Conservation (phyloP, 352 stramenopile genomes). For the Elongisporangium prolatum region DNA sequence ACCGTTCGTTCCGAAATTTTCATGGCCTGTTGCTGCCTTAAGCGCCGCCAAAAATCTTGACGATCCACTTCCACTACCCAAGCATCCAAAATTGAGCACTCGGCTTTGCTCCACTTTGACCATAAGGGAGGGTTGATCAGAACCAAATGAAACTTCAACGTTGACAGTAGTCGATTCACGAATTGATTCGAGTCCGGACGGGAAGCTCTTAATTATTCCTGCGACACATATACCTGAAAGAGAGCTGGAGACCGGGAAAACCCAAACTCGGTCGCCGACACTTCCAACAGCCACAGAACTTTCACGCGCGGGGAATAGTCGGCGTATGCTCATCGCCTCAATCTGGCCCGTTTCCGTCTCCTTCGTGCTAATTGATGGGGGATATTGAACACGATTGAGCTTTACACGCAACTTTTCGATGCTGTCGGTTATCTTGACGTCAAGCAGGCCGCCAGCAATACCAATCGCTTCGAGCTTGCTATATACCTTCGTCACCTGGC, state of each 20-base stretch:
- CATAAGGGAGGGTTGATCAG: constrained; percentile 15
- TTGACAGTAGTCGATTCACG: constrained; percentile 34
- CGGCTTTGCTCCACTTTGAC: constrained; percentile 62
- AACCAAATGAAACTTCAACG: constrained; percentile 52
- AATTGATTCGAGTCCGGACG: constrained; percentile 44
- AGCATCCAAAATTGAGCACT: constrained; percentile 48
- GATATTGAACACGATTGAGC: constrained; percentile 48
- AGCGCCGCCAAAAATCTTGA: constrained; percentile 62
- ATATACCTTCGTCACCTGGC: constrained; percentile 53
- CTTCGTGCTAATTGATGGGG: constrained; percentile 11
- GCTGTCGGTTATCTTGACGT: constrained; percentile 45
- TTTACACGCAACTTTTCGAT: constrained; percentile 53
- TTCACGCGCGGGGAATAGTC: constrained; percentile 54
- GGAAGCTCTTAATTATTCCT: constrained; percentile 61
- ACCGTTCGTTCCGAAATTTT: constrained; percentile 3
- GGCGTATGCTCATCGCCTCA: constrained; percentile 70
- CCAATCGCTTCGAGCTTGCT: constrained; percentile 1
- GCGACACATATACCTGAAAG: constrained; percentile 41
- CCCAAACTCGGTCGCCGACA: constrained; percentile 65
- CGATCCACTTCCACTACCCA: constrained; percentile 21
- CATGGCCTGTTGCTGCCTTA: constrained; percentile 15
- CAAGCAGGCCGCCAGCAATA: constrained; percentile 16
- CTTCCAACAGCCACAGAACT: constrained; percentile 46
- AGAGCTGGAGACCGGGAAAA: constrained; percentile 27
- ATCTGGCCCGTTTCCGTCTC: constrained; percentile 21